Conservation (phyloP, 495 filamentous ascomycete species). For the Aspergillus taichungensis region DNA sequence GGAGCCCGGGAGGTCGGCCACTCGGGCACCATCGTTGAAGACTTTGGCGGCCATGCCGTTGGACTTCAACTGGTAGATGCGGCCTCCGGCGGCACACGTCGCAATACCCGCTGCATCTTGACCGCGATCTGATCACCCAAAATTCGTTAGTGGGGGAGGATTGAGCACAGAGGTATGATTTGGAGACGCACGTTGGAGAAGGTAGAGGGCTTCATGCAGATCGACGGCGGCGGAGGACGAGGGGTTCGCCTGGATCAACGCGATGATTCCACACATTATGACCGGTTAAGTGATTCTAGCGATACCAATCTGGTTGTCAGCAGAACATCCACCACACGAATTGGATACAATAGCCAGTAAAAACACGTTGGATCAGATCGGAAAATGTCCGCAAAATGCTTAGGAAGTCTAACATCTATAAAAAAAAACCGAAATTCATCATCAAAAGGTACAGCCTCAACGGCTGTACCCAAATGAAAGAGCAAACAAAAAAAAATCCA, state of each 20-base stretch:
- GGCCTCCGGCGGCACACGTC: constrained; percentile 67
- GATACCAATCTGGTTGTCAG: constrained; percentile 10
- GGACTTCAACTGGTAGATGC: constrained; percentile 84
- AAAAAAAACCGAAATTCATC: constrained; percentile 39
- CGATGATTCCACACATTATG: constrained; percentile 82
- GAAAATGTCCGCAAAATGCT: constrained; percentile 36
- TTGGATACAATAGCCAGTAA: constrained; percentile 8
- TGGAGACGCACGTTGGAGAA: constrained; percentile 56
- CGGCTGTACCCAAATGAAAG: too few species aligned
- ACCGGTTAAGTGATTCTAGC: constrained; percentile 11
- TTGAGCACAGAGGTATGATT: not conserved
- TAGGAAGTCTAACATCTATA: constrained; percentile 47
- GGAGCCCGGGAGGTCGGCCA: constrained; percentile 72
- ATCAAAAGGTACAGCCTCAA: constrained; percentile 15
- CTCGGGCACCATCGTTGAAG: constrained; percentile 67
- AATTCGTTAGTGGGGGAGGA: too few species aligned
- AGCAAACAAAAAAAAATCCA: too few species aligned
- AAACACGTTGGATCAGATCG: constrained; percentile 26
- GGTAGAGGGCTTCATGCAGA: constrained; percentile 83
- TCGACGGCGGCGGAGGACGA: constrained; percentile 61
- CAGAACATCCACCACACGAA: not conserved
- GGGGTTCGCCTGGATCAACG: constrained; percentile 64
- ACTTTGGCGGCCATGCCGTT: constrained; percentile 88
- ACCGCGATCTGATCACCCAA: constrained; percentile 46
- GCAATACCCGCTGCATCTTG: constrained; percentile 88